Evolutionary conservation across 768 basidiomycete genomes (phyloP), one percentile per base, ranked within the genome.

Genomic region (Suillus fuscotomentosus): DNA sequence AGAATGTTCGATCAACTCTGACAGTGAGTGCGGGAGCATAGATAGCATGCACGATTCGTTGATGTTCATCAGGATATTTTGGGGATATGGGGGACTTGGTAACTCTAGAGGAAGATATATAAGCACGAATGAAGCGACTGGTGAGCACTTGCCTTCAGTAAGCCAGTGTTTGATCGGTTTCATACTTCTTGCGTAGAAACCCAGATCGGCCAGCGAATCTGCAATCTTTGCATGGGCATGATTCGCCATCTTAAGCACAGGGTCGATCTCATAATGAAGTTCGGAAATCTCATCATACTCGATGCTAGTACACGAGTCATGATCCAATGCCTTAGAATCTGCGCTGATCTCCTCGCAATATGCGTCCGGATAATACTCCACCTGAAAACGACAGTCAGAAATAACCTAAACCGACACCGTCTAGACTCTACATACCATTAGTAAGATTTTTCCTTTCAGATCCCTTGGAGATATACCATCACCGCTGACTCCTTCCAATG

Each of bases 151-250:
- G 81, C 82, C 71, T 73, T 81, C 71, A 24, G 66, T 62, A 39
- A 83, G 75, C 86, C 87, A 88, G 8, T 78, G 80, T 63, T 83
- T 81, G 9, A 66, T 24, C 8, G 87, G 87, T 67, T 89, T 88
- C 80, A 88, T 79, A 71, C 86, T 88, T 38, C 86, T 82, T 5
- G 85, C 82, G 63, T 88, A 88, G 69, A 83, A 82, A 1, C 88
- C 87, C 9, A 87, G 78, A 4, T 76, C 79, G 7, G 86, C 85
- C 8, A 89, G 81, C 50, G 80, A 78, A 2, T 83, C 81, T 8
- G 83, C 80, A 41, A 88, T 86, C 67, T 73, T 76, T n/a, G 68
- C 34, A 50, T 64, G 59, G 22, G 41, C 8, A 34, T 64, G 53
- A 5, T 51, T 41, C 6, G 34, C 38, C n/a, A 60, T 45, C 22